Percentiles rank a stretch among this genome's conserved stretches.
Evolutionary conservation across 768 basidiomycete species (phyloP).

Genomic region (Panellus pusillus): DNA sequence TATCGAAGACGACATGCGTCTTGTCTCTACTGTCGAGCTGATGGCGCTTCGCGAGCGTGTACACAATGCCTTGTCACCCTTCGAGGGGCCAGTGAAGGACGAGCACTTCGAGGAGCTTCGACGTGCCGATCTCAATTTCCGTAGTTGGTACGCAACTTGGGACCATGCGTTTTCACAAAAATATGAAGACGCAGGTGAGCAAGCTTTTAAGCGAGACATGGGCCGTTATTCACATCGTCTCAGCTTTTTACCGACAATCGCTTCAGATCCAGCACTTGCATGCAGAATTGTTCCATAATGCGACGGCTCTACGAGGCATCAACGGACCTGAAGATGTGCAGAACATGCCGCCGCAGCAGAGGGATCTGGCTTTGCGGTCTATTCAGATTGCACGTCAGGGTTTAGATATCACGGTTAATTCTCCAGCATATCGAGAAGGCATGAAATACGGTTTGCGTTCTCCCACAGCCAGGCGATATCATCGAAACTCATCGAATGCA

Average conservation of each 20-base stretch:
- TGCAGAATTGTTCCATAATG: constrained; percentile 83
- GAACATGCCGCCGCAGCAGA: constrained; percentile 77
- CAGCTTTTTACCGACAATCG: constrained; percentile 87
- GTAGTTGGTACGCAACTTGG: constrained; percentile 80
- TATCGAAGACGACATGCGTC: constrained; percentile 91
- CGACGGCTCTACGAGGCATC: constrained; percentile 79
- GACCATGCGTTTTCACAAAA: constrained; percentile 78
- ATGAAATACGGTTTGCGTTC: constrained; percentile 81
- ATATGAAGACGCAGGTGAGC: constrained; percentile 77
- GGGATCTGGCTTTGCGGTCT: constrained; percentile 77
- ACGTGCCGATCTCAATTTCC: constrained; percentile 75
- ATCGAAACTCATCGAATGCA: constrained; percentile 27
- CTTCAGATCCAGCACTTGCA: constrained; percentile 85
- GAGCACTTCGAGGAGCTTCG: constrained; percentile 71
- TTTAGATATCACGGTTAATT: constrained; percentile 83
- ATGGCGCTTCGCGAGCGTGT: constrained; percentile 87
- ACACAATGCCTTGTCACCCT: constrained; percentile 78
- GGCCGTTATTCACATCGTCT: background rate
- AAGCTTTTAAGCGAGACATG: background rate
- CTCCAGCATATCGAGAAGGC: constrained; percentile 82
- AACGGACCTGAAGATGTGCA: constrained; percentile 84
- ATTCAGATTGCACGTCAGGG: constrained; percentile 80
- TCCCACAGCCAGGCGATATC: background rate
- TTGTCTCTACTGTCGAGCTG: constrained; percentile 92
- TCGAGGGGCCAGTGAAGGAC: constrained; percentile 71